Evolutionary conservation across 345 rosid species (phyloP), one percentile per base, ranked within the genome.

Genomic region (Combretum micranthum): DNA sequence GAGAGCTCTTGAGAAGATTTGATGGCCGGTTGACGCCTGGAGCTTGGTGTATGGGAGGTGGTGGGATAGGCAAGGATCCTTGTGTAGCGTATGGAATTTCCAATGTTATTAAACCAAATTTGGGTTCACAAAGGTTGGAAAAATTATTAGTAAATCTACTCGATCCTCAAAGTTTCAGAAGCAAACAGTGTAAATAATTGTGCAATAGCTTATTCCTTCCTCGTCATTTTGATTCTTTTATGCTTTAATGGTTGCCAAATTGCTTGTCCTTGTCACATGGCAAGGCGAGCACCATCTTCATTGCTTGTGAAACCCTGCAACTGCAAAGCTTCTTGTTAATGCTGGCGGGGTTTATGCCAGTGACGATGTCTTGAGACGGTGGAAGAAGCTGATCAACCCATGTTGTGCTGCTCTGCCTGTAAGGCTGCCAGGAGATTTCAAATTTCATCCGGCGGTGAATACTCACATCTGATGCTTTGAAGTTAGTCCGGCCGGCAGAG

Each of bases 111-210:
- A 86, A 81, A 66, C 93, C 89, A 58, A 75, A 76, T 39, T 67
- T 63, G 54, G 79, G 69, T 61, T 84, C 83, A 45, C 78, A 77
- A 74, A 74, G 86, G 81, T 75, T 92, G 25, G 93, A 92, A 81
- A 83, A 77, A 59, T 80, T 86, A 15, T 55, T 88, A 53, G 74
- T 84, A 55, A 72, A 51, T 69, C 84, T 92, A 63, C 87, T 88
- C 59, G 83, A 86, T 63, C 65, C 76, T 32, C 86, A 81, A 66
- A 84, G 50, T 61, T 88, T 86, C 69, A 80, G 93, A 65, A 71
- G 80, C 44, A 86, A 80, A 67, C 93, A 92, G 63, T 92, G 98
- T 84, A 80, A 76, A 81, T 91, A 87, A 16, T 67, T 44, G 44
- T 32, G 13, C n/a, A 50, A 60, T 50, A 16, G 39, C 47, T 44